Percentiles rank a stretch among this genome's conserved stretches.
These are phyloP conservation scores for Starmerella lactis-condensi DNA, from an alignment of 805 yeast genomes.

Conservation along the genomic window DNA sequence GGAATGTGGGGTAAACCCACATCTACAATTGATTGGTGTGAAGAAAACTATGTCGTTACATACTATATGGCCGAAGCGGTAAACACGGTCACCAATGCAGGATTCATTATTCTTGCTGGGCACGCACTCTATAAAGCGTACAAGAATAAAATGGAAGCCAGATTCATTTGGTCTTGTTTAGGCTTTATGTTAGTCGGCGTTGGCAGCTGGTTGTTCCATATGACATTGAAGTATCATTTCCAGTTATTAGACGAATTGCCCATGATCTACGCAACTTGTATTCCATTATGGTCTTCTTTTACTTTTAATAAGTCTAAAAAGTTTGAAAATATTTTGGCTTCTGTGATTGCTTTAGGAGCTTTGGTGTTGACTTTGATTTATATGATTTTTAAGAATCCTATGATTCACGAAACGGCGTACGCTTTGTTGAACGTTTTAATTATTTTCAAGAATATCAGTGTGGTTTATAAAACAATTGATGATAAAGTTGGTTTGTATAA, in stretches of 20 bases:
- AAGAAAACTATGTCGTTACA: constrained; percentile 81
- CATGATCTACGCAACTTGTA: constrained; percentile 94
- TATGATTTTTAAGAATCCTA: constrained; percentile 57
- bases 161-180: constrained; percentile 52
- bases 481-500: constrained; percentile 31
- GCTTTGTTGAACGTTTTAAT: constrained; percentile 61
- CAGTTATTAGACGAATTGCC: constrained; percentile 91
- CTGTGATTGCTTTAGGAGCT: constrained; percentile 35
- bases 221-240: constrained; percentile 78
- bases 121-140: constrained; percentile 46
- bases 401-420: constrained; percentile 74
- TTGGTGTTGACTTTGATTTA: constrained; percentile 50
- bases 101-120: constrained; percentile 35
- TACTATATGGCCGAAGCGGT: constrained; percentile 77
- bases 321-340: constrained; percentile 30
- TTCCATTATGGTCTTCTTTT: constrained; percentile 75
- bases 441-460: constrained; percentile 41
- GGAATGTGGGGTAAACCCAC: constrained; percentile 32
- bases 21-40: constrained; percentile 98
- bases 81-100: constrained; percentile 63
- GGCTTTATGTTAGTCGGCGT: constrained; percentile 83
- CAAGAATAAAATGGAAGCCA: constrained; percentile 40
- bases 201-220: constrained; percentile 90
- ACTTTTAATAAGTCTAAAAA: constrained; percentile 33
- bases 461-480: constrained; percentile 28